Evolutionary conservation across 2,329 filamentous ascomycete species (phyloP).

Genomic region (Aspergillus clavatus): DNA sequence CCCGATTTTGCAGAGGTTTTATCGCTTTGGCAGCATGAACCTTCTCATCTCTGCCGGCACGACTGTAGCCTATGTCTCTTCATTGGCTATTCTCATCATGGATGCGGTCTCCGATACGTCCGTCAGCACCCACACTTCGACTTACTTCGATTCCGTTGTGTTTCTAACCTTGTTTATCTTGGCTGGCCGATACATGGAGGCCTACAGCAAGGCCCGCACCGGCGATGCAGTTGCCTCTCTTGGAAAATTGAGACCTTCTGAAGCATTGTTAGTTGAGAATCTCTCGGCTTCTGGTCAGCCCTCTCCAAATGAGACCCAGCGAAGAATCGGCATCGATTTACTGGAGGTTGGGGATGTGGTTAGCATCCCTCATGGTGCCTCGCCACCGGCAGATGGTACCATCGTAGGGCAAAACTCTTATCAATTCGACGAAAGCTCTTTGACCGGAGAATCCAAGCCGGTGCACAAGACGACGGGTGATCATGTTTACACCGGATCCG

Average conservation of each 20-base stretch:
- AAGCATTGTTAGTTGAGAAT: slow-evolving; percentile 61
- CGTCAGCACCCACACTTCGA: slow-evolving; percentile 51
- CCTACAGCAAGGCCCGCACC: slow-evolving; percentile 86
- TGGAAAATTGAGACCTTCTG: slow-evolving; percentile 69
- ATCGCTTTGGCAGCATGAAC: slow-evolving; percentile 96
- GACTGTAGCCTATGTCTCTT: slow-evolving; percentile 80
- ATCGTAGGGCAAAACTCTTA: slow-evolving; percentile 54
- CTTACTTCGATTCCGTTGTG: slow-evolving; percentile 88
- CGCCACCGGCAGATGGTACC: slow-evolving; percentile 76
- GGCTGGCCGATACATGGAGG: slow-evolving; percentile 57
- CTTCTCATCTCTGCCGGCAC: slow-evolving; percentile 87
- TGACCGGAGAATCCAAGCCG: slow-evolving; percentile 58
- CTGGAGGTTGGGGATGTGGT: slow-evolving; percentile 72
- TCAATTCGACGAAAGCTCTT: slow-evolving; percentile 81
- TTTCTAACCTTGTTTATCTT: slow-evolving; percentile 88
- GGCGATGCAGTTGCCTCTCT: slow-evolving; percentile 80
- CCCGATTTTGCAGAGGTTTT: slow-evolving; percentile 70
- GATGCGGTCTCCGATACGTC: slow-evolving; percentile 36
- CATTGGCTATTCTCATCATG: slow-evolving; percentile 70
- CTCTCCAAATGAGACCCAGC: slow-evolving; percentile 13
- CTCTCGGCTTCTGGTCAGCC: slow-evolving; percentile 3
- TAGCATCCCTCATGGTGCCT: slow-evolving; percentile 70
- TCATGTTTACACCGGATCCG: slow-evolving; percentile 43
- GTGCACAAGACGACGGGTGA: slow-evolving; percentile 41
- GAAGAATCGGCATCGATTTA: slow-evolving; percentile 58